Conservation (phyloP, 75 land plant genomes). For the Isoetes taiwanensis region DNA sequence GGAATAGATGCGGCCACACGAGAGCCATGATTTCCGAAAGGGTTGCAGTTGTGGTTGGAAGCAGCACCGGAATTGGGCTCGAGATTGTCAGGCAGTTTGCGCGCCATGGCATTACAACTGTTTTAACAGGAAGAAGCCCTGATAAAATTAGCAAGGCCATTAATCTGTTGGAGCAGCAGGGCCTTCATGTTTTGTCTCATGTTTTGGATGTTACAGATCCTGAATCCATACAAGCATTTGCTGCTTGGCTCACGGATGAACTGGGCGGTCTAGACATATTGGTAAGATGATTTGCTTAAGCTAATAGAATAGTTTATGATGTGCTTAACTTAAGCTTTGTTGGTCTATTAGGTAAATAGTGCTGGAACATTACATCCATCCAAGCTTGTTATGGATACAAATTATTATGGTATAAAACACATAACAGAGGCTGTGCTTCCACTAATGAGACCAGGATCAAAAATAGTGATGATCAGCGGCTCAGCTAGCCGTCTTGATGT, state of each 20-base stretch:
- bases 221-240: neutral
- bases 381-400: constrained; percentile 37
- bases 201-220: neutral
- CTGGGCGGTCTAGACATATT: neutral
- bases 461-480: constrained; percentile 38
- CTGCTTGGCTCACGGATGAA: neutral
- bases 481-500: constrained; percentile 24
- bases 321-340: too few species aligned
- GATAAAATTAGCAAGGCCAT: neutral
- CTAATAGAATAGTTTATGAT: too few species aligned
- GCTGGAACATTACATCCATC: too few species aligned
- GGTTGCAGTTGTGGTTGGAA: neutral
- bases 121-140: neutral
- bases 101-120: neutral
- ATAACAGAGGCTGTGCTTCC: constrained; percentile 35
- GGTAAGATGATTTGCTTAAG: too few species aligned
- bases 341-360: too few species aligned
- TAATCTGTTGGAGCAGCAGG: neutral
- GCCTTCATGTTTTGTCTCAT: neutral
- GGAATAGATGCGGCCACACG: too few species aligned
- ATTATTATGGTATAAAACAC: constrained; percentile 37
- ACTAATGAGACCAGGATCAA: constrained; percentile 23
- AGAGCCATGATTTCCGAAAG: too few species aligned
- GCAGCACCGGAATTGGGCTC: neutral
- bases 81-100: constrained; percentile 7